These are phyloP conservation scores for Plenodomus tracheiphilus DNA, from an alignment of 2,329 filamentous ascomycete genomes.

Conservation along the genomic window DNA sequence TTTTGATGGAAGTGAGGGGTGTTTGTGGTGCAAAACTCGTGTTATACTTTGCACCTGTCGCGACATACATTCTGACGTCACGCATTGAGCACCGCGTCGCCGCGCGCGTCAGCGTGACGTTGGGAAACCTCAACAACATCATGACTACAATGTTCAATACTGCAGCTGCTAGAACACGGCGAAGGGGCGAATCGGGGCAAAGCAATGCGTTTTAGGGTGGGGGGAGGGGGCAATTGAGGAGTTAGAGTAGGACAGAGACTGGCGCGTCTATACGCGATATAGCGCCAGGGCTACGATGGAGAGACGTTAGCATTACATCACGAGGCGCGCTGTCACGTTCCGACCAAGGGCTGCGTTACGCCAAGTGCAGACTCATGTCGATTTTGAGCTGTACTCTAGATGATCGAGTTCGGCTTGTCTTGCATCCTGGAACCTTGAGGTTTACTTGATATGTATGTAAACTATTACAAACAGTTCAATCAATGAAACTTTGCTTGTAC, in stretches of 20 bases:
- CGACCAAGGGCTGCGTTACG: neutral
- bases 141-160: too few species aligned
- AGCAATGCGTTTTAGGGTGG: neutral
- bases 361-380: too few species aligned
- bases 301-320: conserved; percentile 12
- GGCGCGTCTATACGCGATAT: conserved; percentile 1
- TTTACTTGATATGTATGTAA: too few species aligned
- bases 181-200: conserved; percentile 1
- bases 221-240: neutral
- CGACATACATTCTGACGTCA: neutral
- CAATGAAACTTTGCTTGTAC: conserved; percentile 79
- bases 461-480: too few species aligned
- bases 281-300: neutral
- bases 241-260: neutral
- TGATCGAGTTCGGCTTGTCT: too few species aligned
- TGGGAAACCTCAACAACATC: neutral
- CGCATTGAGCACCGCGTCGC: neutral
- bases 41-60: neutral
- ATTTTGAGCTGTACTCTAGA: too few species aligned
- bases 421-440: too few species aligned
- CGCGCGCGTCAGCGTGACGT: neutral
- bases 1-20: neutral
- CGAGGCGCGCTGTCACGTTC: conserved; percentile 9
- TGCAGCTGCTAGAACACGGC: too few species aligned
- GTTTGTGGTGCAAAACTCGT: neutral